Conservation (phyloP, 495 filamentous ascomycete species). For the Trichocladium antarcticum region DNA sequence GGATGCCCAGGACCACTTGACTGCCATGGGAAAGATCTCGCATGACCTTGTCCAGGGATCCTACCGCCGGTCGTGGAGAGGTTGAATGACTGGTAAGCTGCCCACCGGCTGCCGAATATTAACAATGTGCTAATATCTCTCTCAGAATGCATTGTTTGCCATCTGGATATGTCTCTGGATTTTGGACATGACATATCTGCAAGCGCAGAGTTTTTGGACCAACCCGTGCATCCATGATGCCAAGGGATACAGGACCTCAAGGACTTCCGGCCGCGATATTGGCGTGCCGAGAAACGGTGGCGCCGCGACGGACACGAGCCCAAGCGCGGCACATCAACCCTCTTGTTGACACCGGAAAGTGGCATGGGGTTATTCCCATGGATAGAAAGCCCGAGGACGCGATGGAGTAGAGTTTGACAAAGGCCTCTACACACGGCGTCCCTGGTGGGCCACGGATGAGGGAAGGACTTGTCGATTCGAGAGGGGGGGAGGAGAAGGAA, state of each 20-base stretch:
- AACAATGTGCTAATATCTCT: background rate
- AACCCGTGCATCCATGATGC: background rate
- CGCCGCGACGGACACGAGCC: too few species aligned
- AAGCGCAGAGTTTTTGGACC: background rate
- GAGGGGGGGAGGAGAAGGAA: background rate
- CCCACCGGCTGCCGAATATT: background rate
- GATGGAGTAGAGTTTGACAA: background rate
- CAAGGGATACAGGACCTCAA: background rate
- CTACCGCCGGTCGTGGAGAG: constrained; percentile 22
- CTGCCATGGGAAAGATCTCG: constrained; percentile 34
- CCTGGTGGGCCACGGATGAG: background rate
- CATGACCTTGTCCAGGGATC: constrained; percentile 17
- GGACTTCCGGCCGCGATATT: background rate
- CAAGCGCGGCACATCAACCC: background rate
- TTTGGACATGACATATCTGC: background rate
- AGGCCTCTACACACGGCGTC: background rate
- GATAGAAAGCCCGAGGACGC: background rate
- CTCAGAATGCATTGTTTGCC: background rate
- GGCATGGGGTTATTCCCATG: background rate
- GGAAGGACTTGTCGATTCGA: background rate
- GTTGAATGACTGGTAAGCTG: constrained; percentile 14
- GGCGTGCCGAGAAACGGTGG: background rate
- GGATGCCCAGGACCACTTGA: constrained; percentile 35
- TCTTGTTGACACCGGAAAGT: background rate
- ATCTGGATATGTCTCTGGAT: background rate